Evolutionary conservation across 345 rosid genomes (phyloP).

Genomic region (Salix dunnii): DNA sequence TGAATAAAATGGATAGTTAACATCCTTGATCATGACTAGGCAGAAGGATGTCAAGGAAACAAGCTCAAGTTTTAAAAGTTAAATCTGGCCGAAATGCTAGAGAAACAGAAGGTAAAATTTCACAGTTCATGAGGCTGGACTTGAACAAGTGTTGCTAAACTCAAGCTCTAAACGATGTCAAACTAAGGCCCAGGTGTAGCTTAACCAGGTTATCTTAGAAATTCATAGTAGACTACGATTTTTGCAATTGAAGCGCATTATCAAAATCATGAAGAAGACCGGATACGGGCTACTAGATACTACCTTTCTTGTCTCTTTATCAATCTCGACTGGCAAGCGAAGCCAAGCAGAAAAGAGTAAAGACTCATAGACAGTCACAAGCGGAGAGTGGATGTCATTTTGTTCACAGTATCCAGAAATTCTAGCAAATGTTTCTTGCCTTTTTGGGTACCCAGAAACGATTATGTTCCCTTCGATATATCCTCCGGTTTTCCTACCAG

Average conservation of each 20-base stretch:
- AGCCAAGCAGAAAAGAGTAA: conserved; percentile 75
- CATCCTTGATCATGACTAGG: too few species aligned
- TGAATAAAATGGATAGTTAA: too few species aligned
- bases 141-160: too few species aligned
- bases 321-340: conserved; percentile 49
- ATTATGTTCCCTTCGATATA: conserved; percentile 61
- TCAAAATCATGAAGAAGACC: too few species aligned
- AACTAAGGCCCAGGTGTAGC: too few species aligned
- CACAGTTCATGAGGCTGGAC: neutral
- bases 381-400: conserved; percentile 73
- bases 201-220: too few species aligned
- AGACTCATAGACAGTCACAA: conserved; percentile 70
- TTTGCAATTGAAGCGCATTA: neutral
- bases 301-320: conserved; percentile 51
- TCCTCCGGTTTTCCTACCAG: conserved; percentile 83
- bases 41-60: too few species aligned
- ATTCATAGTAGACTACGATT: too few species aligned
- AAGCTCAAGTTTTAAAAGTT: too few species aligned
- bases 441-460: conserved; percentile 72
- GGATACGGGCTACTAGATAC: neutral
- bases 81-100: too few species aligned
- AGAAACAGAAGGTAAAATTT: too few species aligned
- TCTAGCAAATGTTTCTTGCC: conserved; percentile 78
- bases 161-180: too few species aligned
- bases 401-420: conserved; percentile 79